Conservation (phyloP, 169 alveolate genomes). For the Eimeria brunetti region DNA sequence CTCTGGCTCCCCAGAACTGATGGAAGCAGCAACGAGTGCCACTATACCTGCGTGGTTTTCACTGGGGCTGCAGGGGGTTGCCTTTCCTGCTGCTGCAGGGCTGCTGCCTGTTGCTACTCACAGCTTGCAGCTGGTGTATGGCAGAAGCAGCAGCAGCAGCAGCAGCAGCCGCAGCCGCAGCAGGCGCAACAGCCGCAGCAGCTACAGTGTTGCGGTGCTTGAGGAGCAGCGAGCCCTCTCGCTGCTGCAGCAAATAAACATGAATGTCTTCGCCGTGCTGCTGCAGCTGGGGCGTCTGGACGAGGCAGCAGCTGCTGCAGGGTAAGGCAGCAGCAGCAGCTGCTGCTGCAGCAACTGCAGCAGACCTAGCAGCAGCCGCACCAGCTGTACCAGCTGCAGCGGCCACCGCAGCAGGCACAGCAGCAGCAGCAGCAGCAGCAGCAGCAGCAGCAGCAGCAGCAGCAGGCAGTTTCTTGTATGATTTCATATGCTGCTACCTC, state of each 20-base stretch:
- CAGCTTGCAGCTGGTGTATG: constrained; percentile 24
- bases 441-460: not conserved
- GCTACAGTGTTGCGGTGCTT: not conserved
- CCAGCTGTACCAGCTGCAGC: not conserved
- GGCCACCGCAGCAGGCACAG: not conserved
- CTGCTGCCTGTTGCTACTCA: constrained; percentile 62
- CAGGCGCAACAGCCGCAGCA: too few species aligned
- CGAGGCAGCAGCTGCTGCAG: constrained; percentile 60
- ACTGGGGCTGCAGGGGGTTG: constrained; percentile 43
- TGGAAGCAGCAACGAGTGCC: constrained; percentile 30
- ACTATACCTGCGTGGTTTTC: constrained; percentile 47
- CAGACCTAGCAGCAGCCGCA: constrained; percentile 20
- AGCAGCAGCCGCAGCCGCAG: constrained; percentile 1
- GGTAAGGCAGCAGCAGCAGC: constrained; percentile 46
- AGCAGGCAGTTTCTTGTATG: not conserved
- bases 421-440: not conserved
- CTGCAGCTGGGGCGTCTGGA: constrained; percentile 64
- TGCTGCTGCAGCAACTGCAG: not conserved
- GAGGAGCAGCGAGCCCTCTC: constrained; percentile 41
- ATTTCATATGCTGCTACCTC: not conserved
- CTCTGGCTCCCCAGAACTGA: constrained; percentile 6
- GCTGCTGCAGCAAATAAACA: constrained; percentile 51
- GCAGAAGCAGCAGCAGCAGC: constrained; percentile 6
- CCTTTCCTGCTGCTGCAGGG: constrained; percentile 54
- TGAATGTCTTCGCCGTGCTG: constrained; percentile 50